Evolutionary conservation across 495 filamentous ascomycete species (phyloP).

Genomic region (Daldinia grandis): DNA sequence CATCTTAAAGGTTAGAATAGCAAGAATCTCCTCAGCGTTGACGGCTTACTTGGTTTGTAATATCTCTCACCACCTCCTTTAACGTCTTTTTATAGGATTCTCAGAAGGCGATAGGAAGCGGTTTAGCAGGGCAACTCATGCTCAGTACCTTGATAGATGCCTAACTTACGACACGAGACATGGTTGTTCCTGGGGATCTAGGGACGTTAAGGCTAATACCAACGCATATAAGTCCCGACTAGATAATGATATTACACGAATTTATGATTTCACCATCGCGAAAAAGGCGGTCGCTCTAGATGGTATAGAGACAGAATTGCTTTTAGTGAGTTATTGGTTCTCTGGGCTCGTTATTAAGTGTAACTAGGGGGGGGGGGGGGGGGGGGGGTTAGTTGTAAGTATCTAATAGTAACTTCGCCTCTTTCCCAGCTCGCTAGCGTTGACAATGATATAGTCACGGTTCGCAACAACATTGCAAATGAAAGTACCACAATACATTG

Average conservation of each 20-base stretch:
- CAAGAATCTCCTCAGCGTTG: no score
- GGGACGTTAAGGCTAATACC: neutral
- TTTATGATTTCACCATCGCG: neutral
- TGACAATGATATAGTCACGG: neutral
- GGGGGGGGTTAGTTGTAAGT: neutral
- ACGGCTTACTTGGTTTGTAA: no score
- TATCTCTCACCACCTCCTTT: no score
- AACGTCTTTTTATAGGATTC: no score
- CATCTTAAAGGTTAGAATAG: no score
- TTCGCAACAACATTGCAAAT: neutral
- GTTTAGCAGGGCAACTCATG: no score
- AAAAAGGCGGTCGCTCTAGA: neutral
- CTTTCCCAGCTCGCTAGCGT: neutral
- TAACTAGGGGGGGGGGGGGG: no score
- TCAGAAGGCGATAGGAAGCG: neutral
- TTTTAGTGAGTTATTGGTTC: neutral
- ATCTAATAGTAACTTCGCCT: neutral
- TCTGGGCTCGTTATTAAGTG: neutral
- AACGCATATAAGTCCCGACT: neutral
- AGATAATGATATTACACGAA: neutral
- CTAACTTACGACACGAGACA: neutral
- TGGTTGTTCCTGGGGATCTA: neutral
- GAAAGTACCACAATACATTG: slow-evolving; percentile 53
- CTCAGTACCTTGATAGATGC: neutral
- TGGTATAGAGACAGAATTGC: neutral